Evolutionary conservation across 495 filamentous ascomycete species (phyloP), one percentile per base, ranked within the genome.

Genomic region (Elaphomyces granulatus): DNA sequence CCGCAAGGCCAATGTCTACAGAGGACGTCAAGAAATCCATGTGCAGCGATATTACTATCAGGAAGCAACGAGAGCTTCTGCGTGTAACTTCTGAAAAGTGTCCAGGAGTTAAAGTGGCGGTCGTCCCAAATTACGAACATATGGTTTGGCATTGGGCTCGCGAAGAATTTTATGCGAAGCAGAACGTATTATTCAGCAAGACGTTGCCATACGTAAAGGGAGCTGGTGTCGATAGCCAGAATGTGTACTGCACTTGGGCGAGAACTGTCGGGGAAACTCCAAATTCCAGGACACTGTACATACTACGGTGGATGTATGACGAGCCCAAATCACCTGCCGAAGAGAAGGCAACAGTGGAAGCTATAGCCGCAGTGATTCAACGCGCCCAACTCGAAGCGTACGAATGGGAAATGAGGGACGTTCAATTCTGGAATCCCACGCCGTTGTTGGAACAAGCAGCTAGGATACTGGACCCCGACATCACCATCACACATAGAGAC

Each of bases 131-230:
- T 43, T 61, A 73, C 36, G 71, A 81, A 19, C 72, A 79, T 8
- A 70, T 88, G 48, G 60, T 74, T 41, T 98, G 90, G 88, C 87
- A 94, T 53, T 73, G 87, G 56, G 71, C 75, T 19, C 72, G 90
- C 26, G 87, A 95, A 63, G 83, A 92, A 30, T 94, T 85, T 52
- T 80, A 87, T 42, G 69, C 66, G 1, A 58, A 70, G 33, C 67
- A 70, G 36, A 49, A 82, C 15, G 59, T 57, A 0, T n/a, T n/a
- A n/a, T 34, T 58, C 6, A 20, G 52, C 9, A 55, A 42, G n/a
- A 42, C 40, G 1, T 33, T 47, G 4, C 83, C 86, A 0, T 36
- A 53, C 0, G 56, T 80, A 43, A 80, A 81, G 54, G 87, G 87
- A 1, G 81, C 81, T 8, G 74, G 83, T 4, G 67, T 74, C 10